Conservation (phyloP, 371 early-diverging fungal species). For the Smittium mucronatum region DNA sequence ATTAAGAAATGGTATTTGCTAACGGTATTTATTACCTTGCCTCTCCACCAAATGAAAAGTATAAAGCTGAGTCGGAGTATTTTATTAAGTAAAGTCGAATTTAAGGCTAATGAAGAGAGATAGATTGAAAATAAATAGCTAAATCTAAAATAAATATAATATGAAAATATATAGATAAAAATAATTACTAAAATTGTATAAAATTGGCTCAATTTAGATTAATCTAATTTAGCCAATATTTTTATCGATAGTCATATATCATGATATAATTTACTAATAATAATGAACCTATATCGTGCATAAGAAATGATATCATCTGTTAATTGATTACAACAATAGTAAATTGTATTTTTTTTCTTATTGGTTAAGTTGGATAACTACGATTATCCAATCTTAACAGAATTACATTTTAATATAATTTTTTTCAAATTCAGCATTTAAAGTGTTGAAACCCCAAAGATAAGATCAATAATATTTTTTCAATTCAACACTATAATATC, state of each 20-base stretch:
- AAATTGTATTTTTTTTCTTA: background rate
- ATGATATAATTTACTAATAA: background rate
- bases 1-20: background rate
- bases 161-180: background rate
- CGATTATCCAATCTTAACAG: background rate
- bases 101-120: background rate
- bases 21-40: background rate
- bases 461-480: no score
- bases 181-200: background rate
- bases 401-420: no score
- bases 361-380: background rate
- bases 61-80: background rate
- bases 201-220: background rate
- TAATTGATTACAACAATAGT: background rate
- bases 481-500: no score
- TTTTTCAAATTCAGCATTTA: no score
- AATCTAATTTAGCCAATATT: background rate
- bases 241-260: background rate
- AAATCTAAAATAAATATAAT: background rate
- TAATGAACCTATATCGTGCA: background rate
- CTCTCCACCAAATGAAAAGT: background rate
- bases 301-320: background rate
- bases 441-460: no score
- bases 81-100: constrained; percentile 1
- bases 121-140: background rate